Evolutionary conservation across 176 grass and related monocot genomes (phyloP), one percentile per base, ranked within the genome.

Genomic region (Bromus sterilis): DNA sequence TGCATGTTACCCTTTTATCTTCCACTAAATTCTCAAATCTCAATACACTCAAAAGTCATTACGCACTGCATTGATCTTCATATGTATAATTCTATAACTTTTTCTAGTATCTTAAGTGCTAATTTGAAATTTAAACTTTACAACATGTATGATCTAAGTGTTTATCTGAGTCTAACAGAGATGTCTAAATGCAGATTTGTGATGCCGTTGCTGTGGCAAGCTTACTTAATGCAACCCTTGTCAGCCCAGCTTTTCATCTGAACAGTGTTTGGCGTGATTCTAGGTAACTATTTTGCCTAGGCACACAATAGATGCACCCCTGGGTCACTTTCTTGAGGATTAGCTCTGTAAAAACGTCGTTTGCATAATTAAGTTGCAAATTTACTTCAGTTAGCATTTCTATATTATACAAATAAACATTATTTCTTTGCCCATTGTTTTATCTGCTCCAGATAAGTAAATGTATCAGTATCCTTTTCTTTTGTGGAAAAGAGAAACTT

Each of bases 261-360:
- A 95, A 98, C 51, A 98, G 95, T 12, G 95, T 98, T 80, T 98
- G 92, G 95, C 90, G 84, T 81, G 95, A 98, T 94, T 87, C 90
- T 44, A 95, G 95, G 95, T 98, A 77, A 88, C 44, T 72, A 24
- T 80, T 63, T 80, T 74, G 31, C 59, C 75, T 83, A n/a, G n/a
- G n/a, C n/a, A n/a, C 74, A 28, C 37, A 55, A 2, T 25, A 31
- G 43, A 44, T 65, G 26, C 21, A 30, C 20, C 31, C 40, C 39
- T 77, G 10, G 0, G 48, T 77, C 34, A 77, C 16, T 46, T 78
- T 74, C 35, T 57, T 18, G 15, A 13, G 49, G 59, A 84, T 31
- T 75, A 58, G 37, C 11, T 64, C 31, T 86, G 11, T 71, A 53
- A 48, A 78, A 44, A 46, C 4, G 31, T 20, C 23, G 1, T 80